These are phyloP conservation scores for Arthroderma sp. DNA, from an alignment of 2,329 filamentous ascomycete genomes.

Conservation along the genomic window DNA sequence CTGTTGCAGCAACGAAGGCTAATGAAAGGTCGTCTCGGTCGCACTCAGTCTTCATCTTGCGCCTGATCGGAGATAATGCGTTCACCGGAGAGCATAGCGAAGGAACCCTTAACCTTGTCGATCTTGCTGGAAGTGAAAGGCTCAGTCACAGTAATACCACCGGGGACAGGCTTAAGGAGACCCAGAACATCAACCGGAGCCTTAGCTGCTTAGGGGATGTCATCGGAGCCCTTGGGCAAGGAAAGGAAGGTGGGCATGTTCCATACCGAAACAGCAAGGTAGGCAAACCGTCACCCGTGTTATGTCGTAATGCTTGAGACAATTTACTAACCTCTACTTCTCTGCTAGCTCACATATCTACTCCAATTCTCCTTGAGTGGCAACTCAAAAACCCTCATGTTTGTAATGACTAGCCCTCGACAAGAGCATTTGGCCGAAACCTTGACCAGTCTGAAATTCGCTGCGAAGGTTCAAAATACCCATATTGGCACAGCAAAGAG, in stretches of 20 bases:
- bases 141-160: constrained; percentile 77
- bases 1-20: constrained; percentile 90
- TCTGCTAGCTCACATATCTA: constrained; percentile 64
- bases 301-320: background rate
- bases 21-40: constrained; percentile 91
- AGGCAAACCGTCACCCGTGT: constrained; percentile 14
- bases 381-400: constrained; percentile 97
- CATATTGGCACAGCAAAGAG: constrained; percentile 73
- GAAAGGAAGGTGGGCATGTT: constrained; percentile 63
- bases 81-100: constrained; percentile 75
- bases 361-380: constrained; percentile 90
- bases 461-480: constrained; percentile 79
- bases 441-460: constrained; percentile 86
- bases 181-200: constrained; percentile 94
- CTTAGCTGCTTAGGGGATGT: constrained; percentile 87
- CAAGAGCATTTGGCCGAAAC: constrained; percentile 87
- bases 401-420: constrained; percentile 91
- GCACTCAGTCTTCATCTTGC: constrained; percentile 90
- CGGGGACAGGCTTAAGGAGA: constrained; percentile 80
- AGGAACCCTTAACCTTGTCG: constrained; percentile 88
- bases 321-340: constrained; percentile 8
- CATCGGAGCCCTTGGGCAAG: constrained; percentile 78
- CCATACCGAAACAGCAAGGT: constrained; percentile 94
- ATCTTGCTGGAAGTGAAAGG: constrained; percentile 84
- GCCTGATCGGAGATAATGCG: constrained; percentile 51